Base-by-base conservation (phyloP, 1,284 basidiomycete genomes). In the Malassezia yamatoensis region DNA sequence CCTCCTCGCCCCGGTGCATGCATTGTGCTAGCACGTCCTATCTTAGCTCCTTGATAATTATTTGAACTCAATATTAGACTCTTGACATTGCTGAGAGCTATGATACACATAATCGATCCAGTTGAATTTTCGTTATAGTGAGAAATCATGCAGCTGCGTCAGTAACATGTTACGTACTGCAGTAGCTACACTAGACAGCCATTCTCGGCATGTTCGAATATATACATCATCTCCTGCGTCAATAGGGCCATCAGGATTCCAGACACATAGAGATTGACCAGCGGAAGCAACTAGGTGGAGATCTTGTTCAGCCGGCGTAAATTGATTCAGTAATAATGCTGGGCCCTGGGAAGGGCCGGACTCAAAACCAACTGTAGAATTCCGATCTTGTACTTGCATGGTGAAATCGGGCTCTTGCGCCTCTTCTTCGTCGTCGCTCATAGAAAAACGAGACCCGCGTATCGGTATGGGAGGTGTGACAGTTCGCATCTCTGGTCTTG, bases 351-450 rank as follows among this genome's bases (percentile, higher is more conserved):
- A 29, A 29, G 24, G 3, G 3, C 24, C 7, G 24, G 7, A 29
- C 3, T 29, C 24, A 29, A 7, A 29, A 29, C 7, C 24, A 29
- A 7, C 24, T 29, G 24, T 29, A 29, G 24, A 29, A 29, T 29
- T 7, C 7, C 3, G 24, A 29, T 29, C 24, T 29, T 29, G 24
- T 29, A 7, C 24, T 29, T 29, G 24, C 24, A 7, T 29, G 7
- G 24, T 7, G 7, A 29, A 29, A 29, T 24, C 34, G 2, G 3
- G n/a, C 33, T 46, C 51, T n/a, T 46, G 35, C n/a, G 34, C 44
- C 5, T 58, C 51, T 16, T 57, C 51, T 0, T 58, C 51, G 15
- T 57, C 50, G n/a, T 57, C 54, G 35, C 53, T 51, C 6, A 58
- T 34, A 2, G 48, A 20, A 21, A 55, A 55, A 5, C 53, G 39